phyloP scores from a whole-genome alignment of 2,329 filamentous ascomycete genomes.

The Colletotrichum horii region DNA sequence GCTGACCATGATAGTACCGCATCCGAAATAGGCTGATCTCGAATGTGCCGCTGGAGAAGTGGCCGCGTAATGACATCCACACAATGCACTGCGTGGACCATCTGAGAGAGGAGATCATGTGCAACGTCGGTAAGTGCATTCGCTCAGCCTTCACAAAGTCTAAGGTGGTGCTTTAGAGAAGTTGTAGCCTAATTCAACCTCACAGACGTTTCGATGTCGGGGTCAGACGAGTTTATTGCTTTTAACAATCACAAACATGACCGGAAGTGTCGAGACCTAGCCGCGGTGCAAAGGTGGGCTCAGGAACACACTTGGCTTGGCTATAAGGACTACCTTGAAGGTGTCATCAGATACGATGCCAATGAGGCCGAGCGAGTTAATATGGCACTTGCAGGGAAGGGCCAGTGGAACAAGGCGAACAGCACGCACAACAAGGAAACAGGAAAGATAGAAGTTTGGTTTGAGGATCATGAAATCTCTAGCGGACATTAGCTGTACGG shows the following conservation, averaged over 20 bases:
- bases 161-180: fast-evolving
- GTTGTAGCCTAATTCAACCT: not conserved
- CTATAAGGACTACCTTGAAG: not conserved
- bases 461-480: not conserved
- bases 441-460: not conserved
- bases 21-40: not conserved
- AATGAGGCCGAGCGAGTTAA: not conserved
- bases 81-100: constrained; percentile 3
- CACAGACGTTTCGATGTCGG: not conserved
- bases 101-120: not conserved
- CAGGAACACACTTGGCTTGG: not conserved
- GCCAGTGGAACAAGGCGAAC: not conserved
- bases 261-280: not conserved
- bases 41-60: not conserved
- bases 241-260: not conserved
- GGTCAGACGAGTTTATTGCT: not conserved
- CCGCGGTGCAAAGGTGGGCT: not conserved
- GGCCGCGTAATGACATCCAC: constrained; percentile 1
- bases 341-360: not conserved
- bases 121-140: not conserved
- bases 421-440: not conserved
- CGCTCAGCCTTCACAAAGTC: not conserved
- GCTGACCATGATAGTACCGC: not conserved
- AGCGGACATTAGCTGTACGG: not conserved
- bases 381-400: not conserved